Base-by-base conservation (phyloP, 2,329 filamentous ascomycete species). In the Boeremia exigua region DNA sequence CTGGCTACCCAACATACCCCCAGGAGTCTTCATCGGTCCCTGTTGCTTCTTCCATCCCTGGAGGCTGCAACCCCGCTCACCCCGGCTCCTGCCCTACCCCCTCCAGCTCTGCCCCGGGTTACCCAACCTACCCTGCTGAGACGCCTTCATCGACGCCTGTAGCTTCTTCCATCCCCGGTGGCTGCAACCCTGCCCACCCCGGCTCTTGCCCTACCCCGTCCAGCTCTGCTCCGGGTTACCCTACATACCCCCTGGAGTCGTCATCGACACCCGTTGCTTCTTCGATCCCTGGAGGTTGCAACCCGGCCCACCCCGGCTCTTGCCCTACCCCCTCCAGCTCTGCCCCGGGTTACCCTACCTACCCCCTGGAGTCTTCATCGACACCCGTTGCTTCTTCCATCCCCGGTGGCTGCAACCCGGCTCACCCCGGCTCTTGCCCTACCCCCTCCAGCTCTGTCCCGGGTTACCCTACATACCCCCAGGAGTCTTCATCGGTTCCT, bases 171-270 rank as follows among this genome's bases (percentile, higher is more conserved):
- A 23, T 23, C 19, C 19, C 19, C 19, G 19, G 19, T 23, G 19
- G 19, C 19, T 23, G 19, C 19, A 23, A 23, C 19, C 19, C 19
- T 23, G 19, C 19, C 5, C 19, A 23, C 19, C 19, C 19, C 2
- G 19, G 19, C 19, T 23, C 19, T 23, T 23, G 19, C 19, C 19
- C 19, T 23, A 23, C 19, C 5, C 19, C 19, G 11, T 52, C 39
- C 7, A 56, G 52, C 52, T 60, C 54, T 4, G 32, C 23, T 37
- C 32, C 43, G 38, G 45, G 51, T 11, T 56, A 53, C 45, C 49
- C 49, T 15, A 43, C 54, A 10, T 40, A 46, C 2, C 36, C 54
- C 19, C 17, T 5, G n/a, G 38, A 2, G 11, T 25, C 25, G 4
- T 27, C 38, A 4, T 40, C 15, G 11, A 6, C 2, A 8, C 38